phyloP scores from a whole-genome alignment of 2,329 filamentous ascomycete species.

The Botrytis elliptica region DNA sequence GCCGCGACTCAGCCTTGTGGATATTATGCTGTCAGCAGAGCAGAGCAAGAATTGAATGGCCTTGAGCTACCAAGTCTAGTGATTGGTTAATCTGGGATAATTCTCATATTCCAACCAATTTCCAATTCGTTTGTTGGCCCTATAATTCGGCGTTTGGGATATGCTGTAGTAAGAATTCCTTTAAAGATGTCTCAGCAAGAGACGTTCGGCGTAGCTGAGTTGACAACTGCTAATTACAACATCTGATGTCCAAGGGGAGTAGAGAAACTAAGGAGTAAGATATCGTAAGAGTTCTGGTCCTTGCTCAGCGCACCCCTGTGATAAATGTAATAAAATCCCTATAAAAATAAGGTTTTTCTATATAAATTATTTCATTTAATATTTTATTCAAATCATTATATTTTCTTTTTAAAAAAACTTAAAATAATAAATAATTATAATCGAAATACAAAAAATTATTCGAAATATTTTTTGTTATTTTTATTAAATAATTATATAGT shows the following conservation, averaged over 20 bases:
- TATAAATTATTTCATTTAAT: too few species aligned
- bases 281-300: not conserved
- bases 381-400: too few species aligned
- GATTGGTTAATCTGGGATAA: not conserved
- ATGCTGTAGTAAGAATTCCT: not conserved
- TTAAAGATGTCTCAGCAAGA: not conserved
- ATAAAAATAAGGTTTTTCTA: too few species aligned
- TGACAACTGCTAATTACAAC: not conserved
- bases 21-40: not conserved
- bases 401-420: too few species aligned
- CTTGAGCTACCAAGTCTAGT: not conserved
- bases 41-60: not conserved
- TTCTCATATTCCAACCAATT: not conserved
- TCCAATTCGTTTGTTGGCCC: not conserved
- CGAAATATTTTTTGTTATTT: too few species aligned
- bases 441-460: too few species aligned
- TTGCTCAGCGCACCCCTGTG: too few species aligned
- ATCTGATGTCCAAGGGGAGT: accelerated
- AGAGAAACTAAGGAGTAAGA: not conserved
- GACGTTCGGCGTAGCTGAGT: not conserved
- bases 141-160: not conserved
- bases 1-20: not conserved
- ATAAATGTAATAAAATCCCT: too few species aligned
- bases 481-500: too few species aligned
- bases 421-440: too few species aligned